Base-by-base conservation (phyloP, 164 flowering plant species). In the Nymphaea thermarum region DNA sequence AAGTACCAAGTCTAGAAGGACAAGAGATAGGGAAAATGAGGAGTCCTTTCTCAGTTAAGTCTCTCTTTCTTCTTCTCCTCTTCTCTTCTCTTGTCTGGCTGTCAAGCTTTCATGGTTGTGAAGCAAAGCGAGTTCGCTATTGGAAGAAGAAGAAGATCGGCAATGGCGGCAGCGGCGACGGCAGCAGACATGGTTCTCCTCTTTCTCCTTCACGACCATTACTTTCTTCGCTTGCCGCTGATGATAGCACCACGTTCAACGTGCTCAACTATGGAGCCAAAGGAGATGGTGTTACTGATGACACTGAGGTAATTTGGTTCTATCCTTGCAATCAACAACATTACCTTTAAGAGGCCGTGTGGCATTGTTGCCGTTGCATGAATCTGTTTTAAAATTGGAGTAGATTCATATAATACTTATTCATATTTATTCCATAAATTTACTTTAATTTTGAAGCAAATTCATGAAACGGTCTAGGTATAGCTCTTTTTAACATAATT, bases 261-360 rank as follows among this genome's bases (percentile, higher is more conserved):
- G 98, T 94, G 67, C 59, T 86, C 18, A 77, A 85, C 72, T 94
- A 83, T 74, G 98, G 97, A 4, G 98, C 98, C 16, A 87, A 86
- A 73, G 98, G 97, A 4, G 85, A 94, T 71, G 98, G 98, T 17
- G 72, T 14, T 2, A 76, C 79, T 2, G 98, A 94, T 71, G 97
- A 91, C 63, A 94, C 98, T 6, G 84, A 94, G 95, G 98, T 93
- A 47, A 47, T 47, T 14, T 2, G 12, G 12, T 47, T 14, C 11
- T 47, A 6, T 47, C 12, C 55, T 47, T 47, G 36, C 36, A 25
- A 25, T 25, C 36, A 25, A 25, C 36, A 25, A 25, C 36, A 25
- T 25, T 25, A 25, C 36, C 36, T 25, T 25, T 25, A 25, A 25
- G 36, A 1, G 36, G 36, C 1, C 36, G 36, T 25, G 36, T 25